Evolutionary conservation across 2,329 filamentous ascomycete genomes (phyloP), one percentile per base, ranked within the genome.

Genomic region (Verticillium nubilum): DNA sequence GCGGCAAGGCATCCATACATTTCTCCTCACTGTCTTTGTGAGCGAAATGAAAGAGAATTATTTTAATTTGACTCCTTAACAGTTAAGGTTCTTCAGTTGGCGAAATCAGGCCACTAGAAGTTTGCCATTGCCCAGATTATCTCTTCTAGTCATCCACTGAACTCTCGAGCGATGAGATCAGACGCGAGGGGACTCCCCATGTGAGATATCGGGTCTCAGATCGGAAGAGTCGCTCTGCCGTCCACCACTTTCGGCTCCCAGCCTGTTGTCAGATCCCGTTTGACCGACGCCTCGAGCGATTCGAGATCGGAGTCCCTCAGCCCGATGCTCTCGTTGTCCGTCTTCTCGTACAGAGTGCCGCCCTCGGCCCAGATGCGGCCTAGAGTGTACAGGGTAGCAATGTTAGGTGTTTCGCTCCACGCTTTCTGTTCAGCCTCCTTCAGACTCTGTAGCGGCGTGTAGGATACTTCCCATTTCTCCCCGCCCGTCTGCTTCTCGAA

Each of bases 311-410:
- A 78, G 4, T 77, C 77, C 6, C 69, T 66, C 12, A 82, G 37
- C 0, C 79, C 84, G 58, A 91, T 78, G 1, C 78, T 65, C 28
- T 77, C 80, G 66, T 92, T 91, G 68, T 90, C 88, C 58, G 86
- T 82, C 71, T 83, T 82, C 1, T 85, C 81, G 68, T 92, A 91
- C 53, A 91, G 70, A 0, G 89, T 92, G 1, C 86, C 86, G 0
- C 89, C 89, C 66, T 89, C 84, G 0, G 83, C 82, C 89, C 89
- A 92, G 56, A 92, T 92, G 19, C 89, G 76, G 53, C 86, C 76
- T 64, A 92, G 73, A 0, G 89, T 91, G 55, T 80, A 77, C 1
- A 75, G 64, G 0, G 84, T 84, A 0, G 86, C 86, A 19, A 68
- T 61, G 78, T 54, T 77, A 72, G 0, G 78, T 77, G 33, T 31